Conservation (phyloP, 2,329 filamentous ascomycete genomes). For the Fusarium sp. region DNA sequence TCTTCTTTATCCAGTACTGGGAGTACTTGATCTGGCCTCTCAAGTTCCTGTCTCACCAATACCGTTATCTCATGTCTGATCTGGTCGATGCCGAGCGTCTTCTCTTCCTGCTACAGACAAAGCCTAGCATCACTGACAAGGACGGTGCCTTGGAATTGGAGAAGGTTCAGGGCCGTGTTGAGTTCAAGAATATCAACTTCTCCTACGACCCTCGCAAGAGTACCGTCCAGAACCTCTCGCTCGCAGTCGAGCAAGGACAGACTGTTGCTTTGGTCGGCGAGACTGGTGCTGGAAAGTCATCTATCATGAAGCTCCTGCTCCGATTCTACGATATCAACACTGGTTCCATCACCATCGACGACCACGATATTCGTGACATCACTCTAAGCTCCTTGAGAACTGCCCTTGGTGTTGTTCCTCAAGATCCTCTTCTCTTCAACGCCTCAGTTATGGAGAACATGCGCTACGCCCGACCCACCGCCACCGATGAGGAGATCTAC, state of each 20-base stretch:
- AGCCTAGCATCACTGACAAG: constrained; percentile 64
- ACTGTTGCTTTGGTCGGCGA: constrained; percentile 71
- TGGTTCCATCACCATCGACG: constrained; percentile 67
- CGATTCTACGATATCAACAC: constrained; percentile 68
- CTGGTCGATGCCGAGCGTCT: constrained; percentile 74
- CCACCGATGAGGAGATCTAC: constrained; percentile 68
- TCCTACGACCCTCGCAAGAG: constrained; percentile 64
- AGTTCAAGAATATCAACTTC: constrained; percentile 66
- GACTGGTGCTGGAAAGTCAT: constrained; percentile 72
- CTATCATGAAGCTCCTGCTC: constrained; percentile 68
- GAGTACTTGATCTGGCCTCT: constrained; percentile 54
- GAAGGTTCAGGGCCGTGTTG: constrained; percentile 60
- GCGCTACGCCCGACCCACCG: constrained; percentile 69
- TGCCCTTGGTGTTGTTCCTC: constrained; percentile 71
- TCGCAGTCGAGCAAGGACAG: constrained; percentile 62
- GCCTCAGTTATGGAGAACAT: constrained; percentile 73
- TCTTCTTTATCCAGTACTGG: constrained; percentile 75
- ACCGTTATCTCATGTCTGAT: constrained; percentile 49
- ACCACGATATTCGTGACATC: constrained; percentile 68
- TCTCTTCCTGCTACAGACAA: constrained; percentile 65
- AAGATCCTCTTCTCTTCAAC: constrained; percentile 73
- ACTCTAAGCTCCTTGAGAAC: constrained; percentile 67
- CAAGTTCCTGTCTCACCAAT: constrained; percentile 48
- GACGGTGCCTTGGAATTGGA: constrained; percentile 57
- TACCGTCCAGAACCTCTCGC: constrained; percentile 60